A percentile compares a stretch with the other conserved stretches of the same genome.
These are phyloP conservation scores for Kazachstania sp. DNA, from an alignment of 1,139 yeast species.

Conservation along the genomic window DNA sequence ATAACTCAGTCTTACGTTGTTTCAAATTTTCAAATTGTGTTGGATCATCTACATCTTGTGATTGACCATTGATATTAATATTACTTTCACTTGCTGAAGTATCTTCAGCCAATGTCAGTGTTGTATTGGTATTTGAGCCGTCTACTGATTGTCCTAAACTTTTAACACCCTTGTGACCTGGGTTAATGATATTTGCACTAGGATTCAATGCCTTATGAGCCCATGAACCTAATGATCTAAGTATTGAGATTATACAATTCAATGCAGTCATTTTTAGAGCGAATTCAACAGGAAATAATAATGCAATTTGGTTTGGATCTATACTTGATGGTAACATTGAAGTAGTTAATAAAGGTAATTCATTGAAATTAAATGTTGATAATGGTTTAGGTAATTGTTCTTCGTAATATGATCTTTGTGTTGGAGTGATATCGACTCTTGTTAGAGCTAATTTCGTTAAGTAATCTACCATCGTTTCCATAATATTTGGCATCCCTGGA, in stretches of 20 bases:
- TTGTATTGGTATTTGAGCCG: slow-evolving; percentile 8
- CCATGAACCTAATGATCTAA: slow-evolving; percentile 80
- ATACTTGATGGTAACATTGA: slow-evolving; percentile 53
- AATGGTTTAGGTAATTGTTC: slow-evolving; percentile 55
- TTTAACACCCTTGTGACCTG: neutral
- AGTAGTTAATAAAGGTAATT: slow-evolving; percentile 69
- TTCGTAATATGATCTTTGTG: slow-evolving; percentile 57
- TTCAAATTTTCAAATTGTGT: slow-evolving; percentile 79
- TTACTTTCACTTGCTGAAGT: slow-evolving; percentile 12
- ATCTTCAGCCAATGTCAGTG: slow-evolving; percentile 26
- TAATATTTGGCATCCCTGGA: slow-evolving; percentile 69
- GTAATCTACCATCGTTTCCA: slow-evolving; percentile 73
- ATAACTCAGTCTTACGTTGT: slow-evolving; percentile 70
- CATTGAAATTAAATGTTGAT: slow-evolving; percentile 65
- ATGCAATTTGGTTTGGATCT: slow-evolving; percentile 50
- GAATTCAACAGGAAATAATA: slow-evolving; percentile 64
- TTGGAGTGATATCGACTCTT: slow-evolving; percentile 61
- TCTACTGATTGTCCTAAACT: slow-evolving; percentile 2
- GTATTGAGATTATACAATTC: slow-evolving; percentile 70
- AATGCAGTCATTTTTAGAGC: slow-evolving; percentile 77
- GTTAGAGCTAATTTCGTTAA: slow-evolving; percentile 65
- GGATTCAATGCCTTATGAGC: slow-evolving; percentile 62
- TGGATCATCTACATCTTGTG: slow-evolving; percentile 56
- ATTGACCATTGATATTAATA: slow-evolving; percentile 9
- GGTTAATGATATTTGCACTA: slow-evolving; percentile 6